Percentiles rank a stretch among this genome's conserved stretches.
These are phyloP conservation scores for Glomus cerebriforme DNA, from an alignment of 192 early-diverging fungal species.

Conservation along the genomic window DNA sequence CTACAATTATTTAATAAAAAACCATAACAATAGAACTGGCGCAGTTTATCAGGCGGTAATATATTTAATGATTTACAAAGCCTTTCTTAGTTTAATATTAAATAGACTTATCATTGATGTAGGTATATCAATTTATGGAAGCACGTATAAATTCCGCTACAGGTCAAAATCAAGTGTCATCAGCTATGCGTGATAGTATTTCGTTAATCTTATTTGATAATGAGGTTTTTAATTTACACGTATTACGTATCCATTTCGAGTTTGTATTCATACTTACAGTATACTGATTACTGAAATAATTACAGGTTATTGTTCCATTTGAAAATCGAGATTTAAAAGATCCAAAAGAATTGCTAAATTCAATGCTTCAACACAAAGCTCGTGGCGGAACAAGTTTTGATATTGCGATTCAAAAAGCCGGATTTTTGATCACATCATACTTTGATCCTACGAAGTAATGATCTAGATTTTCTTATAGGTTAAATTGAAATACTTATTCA, in stretches of 20 bases:
- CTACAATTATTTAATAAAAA: not conserved
- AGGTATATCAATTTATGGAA: conserved; percentile 32
- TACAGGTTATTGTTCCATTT: not conserved
- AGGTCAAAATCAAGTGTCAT: not conserved
- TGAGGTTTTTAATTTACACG: not conserved
- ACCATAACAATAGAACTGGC: conserved; percentile 25
- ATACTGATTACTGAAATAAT: not conserved
- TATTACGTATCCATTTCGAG: not conserved
- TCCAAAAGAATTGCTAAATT: not conserved
- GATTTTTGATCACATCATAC: not conserved
- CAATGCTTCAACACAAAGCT: conserved; percentile 9
- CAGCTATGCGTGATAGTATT: conserved; percentile 8
- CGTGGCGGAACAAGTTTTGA: conserved; percentile 8
- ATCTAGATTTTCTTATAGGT: not conserved
- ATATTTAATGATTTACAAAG: not conserved
- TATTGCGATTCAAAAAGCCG: conserved; percentile 19
- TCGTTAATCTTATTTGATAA: conserved; percentile 28
- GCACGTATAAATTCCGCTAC: not conserved
- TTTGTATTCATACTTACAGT: not conserved
- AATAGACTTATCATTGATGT: no score
- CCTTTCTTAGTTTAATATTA: not conserved
- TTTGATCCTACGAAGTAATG: conserved; percentile 9
- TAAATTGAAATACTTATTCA: not conserved
- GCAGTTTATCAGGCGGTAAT: conserved; percentile 31
- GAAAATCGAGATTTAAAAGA: conserved; percentile 18